These are phyloP conservation scores for Diplodia mutila DNA, from an alignment of 2,329 filamentous ascomycete species.

Conservation along the genomic window DNA sequence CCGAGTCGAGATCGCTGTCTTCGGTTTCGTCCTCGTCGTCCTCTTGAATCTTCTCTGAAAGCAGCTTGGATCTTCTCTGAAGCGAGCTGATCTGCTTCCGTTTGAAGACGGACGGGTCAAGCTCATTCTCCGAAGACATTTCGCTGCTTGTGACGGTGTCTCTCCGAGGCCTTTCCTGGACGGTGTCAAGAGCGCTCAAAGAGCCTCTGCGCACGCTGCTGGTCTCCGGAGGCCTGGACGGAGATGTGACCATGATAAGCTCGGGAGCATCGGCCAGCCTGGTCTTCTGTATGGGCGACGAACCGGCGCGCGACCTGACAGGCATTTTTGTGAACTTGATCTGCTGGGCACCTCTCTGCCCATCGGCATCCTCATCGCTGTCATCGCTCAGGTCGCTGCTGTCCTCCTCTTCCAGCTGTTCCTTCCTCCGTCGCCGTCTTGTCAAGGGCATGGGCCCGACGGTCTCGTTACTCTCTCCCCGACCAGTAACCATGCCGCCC, in stretches of 20 bases:
- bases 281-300: constrained; percentile 77
- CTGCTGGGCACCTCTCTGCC: constrained; percentile 70
- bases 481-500: constrained; percentile 70
- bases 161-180: constrained; percentile 69
- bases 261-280: constrained; percentile 57
- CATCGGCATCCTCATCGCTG: constrained; percentile 75
- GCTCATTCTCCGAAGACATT: constrained; percentile 80
- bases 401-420: constrained; percentile 82
- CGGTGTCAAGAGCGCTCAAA: constrained; percentile 69
- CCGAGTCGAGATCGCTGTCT: constrained; percentile 45
- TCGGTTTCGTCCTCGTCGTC: constrained; percentile 47
- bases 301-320: constrained; percentile 80
- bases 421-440: constrained; percentile 68
- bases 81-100: constrained; percentile 64
- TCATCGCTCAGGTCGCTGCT: constrained; percentile 85
- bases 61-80: constrained; percentile 56
- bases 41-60: constrained; percentile 54
- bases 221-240: constrained; percentile 51
- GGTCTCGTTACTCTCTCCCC: constrained; percentile 66
- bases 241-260: constrained; percentile 59
- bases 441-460: constrained; percentile 67
- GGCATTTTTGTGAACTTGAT: constrained; percentile 98
- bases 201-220: constrained; percentile 64
- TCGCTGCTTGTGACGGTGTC: constrained; percentile 84
- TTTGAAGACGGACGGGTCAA: constrained; percentile 68